These are phyloP conservation scores for Purpureocillium takamizusanense DNA, from an alignment of 2,329 filamentous ascomycete species.

Conservation along the genomic window DNA sequence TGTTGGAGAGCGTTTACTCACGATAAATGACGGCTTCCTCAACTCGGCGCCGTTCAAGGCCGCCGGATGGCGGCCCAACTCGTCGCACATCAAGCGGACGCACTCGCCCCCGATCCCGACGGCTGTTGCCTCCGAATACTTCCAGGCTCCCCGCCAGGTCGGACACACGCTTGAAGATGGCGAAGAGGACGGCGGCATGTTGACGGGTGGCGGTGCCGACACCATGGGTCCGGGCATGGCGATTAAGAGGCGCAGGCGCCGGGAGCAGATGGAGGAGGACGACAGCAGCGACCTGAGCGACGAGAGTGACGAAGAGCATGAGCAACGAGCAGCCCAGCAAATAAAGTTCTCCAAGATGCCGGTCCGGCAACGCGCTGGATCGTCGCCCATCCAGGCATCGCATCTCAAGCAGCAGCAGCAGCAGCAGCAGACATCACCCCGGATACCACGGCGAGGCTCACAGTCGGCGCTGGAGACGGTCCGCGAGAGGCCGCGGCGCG, in stretches of 20 bases:
- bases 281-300: slow-evolving; percentile 81
- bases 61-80: slow-evolving; percentile 69
- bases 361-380: slow-evolving; percentile 73
- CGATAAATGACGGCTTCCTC: slow-evolving; percentile 68
- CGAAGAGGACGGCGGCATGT: slow-evolving; percentile 63
- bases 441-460: slow-evolving; percentile 53
- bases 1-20: slow-evolving; percentile 76
- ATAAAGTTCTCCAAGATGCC: slow-evolving; percentile 98
- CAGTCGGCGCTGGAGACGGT: slow-evolving; percentile 62
- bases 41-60: slow-evolving; percentile 77
- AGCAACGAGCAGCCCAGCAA: slow-evolving; percentile 71
- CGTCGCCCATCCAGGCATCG: slow-evolving; percentile 70
- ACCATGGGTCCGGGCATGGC: slow-evolving; percentile 60
- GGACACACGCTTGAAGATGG: slow-evolving; percentile 61
- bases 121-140: slow-evolving; percentile 74
- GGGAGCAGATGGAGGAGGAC: slow-evolving; percentile 74
- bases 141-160: slow-evolving; percentile 58
- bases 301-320: slow-evolving; percentile 71
- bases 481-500: slow-evolving; percentile 59
- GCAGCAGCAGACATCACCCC: slow-evolving; percentile 43
- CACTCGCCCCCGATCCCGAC: slow-evolving; percentile 83
- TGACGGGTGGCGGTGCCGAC: slow-evolving; percentile 58
- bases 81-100: slow-evolving; percentile 69
- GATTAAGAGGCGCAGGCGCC: slow-evolving; percentile 54
- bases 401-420: slow-evolving; percentile 52